Conservation (phyloP, 106 monocot species). For the Dendrobium huoshanense region DNA sequence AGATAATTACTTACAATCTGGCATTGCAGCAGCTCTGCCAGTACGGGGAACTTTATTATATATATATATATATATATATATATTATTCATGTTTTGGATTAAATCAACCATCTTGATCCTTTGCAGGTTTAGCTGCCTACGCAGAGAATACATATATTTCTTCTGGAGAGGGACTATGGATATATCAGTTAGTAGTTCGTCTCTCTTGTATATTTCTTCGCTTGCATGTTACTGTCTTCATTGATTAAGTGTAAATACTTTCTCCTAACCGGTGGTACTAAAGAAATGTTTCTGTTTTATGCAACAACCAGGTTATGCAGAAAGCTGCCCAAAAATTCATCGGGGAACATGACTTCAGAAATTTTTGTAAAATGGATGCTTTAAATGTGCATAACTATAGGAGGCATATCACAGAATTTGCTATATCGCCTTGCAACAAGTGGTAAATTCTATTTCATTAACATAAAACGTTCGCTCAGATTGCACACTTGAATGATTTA, state of each 20-base stretch:
- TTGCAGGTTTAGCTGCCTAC: conserved; percentile 89
- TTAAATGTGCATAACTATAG: conserved; percentile 83
- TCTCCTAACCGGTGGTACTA: neutral
- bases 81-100: neutral
- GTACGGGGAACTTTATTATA: neutral
- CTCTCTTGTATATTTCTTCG: neutral
- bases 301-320: conserved; percentile 71
- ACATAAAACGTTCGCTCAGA: neutral
- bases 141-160: conserved; percentile 88
- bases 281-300: conserved; percentile 7
- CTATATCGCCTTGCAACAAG: conserved; percentile 44
- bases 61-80: neutral
- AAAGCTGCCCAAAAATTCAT: conserved; percentile 58
- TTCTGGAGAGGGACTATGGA: conserved; percentile 78
- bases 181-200: conserved; percentile 37
- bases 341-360: conserved; percentile 94
- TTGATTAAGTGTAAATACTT: conserved; percentile 4
- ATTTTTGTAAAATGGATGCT: conserved; percentile 99
- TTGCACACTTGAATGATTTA: neutral
- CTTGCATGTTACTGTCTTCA: neutral
- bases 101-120: neutral
- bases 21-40: neutral
- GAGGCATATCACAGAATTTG: conserved; percentile 49
- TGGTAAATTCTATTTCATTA: conserved; percentile 29
- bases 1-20: neutral